Conservation (phyloP, 352 stramenopile species). For the Thraustochytrium sp. region DNA sequence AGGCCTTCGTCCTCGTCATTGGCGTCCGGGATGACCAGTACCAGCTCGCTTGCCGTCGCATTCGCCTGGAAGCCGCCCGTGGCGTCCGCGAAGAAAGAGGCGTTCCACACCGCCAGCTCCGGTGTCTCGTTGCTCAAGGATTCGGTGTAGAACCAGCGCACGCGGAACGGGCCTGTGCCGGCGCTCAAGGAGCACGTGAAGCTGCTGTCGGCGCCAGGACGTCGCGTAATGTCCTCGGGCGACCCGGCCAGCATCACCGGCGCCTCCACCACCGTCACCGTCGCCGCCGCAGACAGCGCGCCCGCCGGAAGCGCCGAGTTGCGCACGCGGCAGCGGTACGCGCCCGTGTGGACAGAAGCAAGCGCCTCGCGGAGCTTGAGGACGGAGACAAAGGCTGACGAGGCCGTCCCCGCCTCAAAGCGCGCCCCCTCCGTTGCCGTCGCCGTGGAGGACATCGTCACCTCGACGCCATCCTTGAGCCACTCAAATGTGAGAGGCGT, state of each 20-base stretch:
- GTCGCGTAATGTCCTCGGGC: background rate
- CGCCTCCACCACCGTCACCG: background rate
- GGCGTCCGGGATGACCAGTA: background rate
- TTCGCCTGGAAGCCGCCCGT: background rate
- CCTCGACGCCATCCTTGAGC: background rate
- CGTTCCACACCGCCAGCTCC: background rate
- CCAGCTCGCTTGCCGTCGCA: background rate
- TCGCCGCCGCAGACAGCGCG: background rate
- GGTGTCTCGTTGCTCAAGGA: background rate
- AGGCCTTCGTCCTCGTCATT: conserved; percentile 1
- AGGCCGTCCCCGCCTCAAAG: background rate
- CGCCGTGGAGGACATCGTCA: background rate
- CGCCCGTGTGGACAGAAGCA: background rate
- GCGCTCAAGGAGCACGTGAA: background rate
- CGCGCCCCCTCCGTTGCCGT: background rate
- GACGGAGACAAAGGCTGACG: too few relatives aligned
- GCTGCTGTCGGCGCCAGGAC: background rate
- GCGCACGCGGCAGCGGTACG: background rate
- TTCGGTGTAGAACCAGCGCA: conserved; percentile 26
- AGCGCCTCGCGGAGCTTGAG: background rate
- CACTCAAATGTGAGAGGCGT: background rate
- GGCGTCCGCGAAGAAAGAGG: background rate
- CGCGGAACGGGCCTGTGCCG: background rate
- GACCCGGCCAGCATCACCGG: background rate
- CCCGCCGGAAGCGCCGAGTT: background rate